A percentile compares a stretch with the other conserved stretches of the same genome.
Evolutionary conservation across 495 filamentous ascomycete genomes (phyloP).

Genomic region (Penicillium goetzii): DNA sequence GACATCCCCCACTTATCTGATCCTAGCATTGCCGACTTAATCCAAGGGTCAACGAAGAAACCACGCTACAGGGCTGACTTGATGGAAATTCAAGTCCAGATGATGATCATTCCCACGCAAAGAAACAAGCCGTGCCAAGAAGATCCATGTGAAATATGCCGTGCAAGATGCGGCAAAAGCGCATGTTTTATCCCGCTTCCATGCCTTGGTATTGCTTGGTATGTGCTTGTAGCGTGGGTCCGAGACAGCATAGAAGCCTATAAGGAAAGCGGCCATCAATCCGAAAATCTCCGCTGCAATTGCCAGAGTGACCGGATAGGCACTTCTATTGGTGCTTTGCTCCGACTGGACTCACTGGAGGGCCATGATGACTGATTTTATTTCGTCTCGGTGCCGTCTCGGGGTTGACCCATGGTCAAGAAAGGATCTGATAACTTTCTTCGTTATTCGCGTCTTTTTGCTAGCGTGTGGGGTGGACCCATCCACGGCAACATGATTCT

Average conservation of each 20-base stretch:
- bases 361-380: not conserved
- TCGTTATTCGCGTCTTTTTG: not conserved
- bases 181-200: not conserved
- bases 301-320: not conserved
- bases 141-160: not conserved
- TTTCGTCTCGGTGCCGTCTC: not conserved
- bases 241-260: not conserved
- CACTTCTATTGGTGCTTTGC: not conserved
- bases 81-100: not conserved
- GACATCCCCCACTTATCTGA: constrained; percentile 7
- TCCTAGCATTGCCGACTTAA: not conserved
- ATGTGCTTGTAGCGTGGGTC: not conserved
- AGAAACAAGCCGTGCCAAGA: not conserved
- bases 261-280: not conserved
- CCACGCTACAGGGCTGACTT: not conserved
- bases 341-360: not conserved
- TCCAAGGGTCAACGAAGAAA: not conserved
- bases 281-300: not conserved
- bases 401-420: constrained; percentile 5
- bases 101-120: not conserved
- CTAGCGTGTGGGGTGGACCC: not conserved
- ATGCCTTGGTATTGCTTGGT: constrained; percentile 8
- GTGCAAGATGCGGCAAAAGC: not conserved
- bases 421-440: constrained; percentile 14
- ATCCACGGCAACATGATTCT: not conserved